Conservation (phyloP, 257 asterid species). For the Lycium ferocissimum region DNA sequence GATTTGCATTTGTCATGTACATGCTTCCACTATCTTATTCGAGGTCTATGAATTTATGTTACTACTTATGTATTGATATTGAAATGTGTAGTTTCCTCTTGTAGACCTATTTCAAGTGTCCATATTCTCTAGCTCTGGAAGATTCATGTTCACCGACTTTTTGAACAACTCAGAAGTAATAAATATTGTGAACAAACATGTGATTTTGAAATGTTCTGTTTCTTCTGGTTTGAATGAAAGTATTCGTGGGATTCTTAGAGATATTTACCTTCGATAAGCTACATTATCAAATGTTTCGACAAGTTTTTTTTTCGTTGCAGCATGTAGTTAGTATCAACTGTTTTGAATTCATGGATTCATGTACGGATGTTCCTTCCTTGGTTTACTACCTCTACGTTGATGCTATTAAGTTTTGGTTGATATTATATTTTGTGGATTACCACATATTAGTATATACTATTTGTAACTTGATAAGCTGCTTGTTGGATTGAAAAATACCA, state of each 20-base stretch:
- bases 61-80: slow-evolving; percentile 9
- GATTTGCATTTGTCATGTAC: background rate
- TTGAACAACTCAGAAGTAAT: slow-evolving; percentile 21
- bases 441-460: too few relatives aligned
- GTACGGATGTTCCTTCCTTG: background rate
- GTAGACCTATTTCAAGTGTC: slow-evolving; percentile 21
- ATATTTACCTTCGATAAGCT: background rate
- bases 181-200: slow-evolving; percentile 7
- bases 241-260: background rate
- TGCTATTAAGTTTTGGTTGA: background rate
- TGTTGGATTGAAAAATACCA: background rate
- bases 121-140: slow-evolving; percentile 7
- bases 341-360: background rate
- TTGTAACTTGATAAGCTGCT: background rate
- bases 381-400: background rate
- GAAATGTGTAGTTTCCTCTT: slow-evolving; percentile 17
- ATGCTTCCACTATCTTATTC: slow-evolving; percentile 15
- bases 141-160: slow-evolving; percentile 11
- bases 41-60: slow-evolving; percentile 23
- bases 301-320: background rate
- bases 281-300: slow-evolving; percentile 5
- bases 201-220: background rate
- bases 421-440: background rate
- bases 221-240: background rate
- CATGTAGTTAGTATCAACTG: background rate